Percentiles rank a stretch among this genome's conserved stretches.
phyloP scores from a whole-genome alignment of 2,329 filamentous ascomycete genomes.

The Pleoardoris graminearum region DNA sequence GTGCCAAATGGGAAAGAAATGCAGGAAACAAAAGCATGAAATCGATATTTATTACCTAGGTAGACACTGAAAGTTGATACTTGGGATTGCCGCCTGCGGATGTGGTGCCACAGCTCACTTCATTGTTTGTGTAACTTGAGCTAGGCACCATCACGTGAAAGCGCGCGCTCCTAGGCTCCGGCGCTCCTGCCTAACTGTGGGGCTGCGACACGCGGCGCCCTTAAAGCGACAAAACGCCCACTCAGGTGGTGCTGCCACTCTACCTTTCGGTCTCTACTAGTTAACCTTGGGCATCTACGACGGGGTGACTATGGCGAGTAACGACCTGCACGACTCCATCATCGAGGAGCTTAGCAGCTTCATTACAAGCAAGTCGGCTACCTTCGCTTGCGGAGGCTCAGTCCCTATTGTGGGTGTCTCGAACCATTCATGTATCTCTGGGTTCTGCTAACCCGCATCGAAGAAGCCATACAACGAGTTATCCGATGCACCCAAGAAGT shows the following conservation, averaged over 20 bases:
- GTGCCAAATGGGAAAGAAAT: too few species aligned
- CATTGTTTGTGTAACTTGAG: background rate
- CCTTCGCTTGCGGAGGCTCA: constrained; percentile 12
- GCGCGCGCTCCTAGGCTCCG: too few species aligned
- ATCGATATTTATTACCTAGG: too few species aligned
- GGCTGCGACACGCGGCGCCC: too few species aligned
- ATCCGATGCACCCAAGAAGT: background rate
- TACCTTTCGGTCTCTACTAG: too few species aligned
- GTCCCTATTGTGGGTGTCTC: constrained; percentile 6
- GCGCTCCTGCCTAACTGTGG: too few species aligned
- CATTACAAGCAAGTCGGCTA: constrained; percentile 11
- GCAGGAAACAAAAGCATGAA: too few species aligned
- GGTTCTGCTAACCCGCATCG: background rate
- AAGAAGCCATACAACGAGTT: background rate
- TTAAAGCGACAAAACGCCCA: too few species aligned
- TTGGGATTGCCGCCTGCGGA: background rate
- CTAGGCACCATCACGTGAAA: background rate
- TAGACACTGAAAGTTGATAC: too few species aligned
- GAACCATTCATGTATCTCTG: background rate
- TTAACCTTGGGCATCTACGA: background rate
- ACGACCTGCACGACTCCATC: constrained; percentile 2
- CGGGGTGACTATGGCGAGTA: background rate
- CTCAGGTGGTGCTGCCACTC: too few species aligned
- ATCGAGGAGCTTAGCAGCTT: constrained; percentile 10
- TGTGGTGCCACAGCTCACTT: background rate